Evolutionary conservation across 768 basidiomycete genomes (phyloP).

Genomic region (Phaeotremella fagi): DNA sequence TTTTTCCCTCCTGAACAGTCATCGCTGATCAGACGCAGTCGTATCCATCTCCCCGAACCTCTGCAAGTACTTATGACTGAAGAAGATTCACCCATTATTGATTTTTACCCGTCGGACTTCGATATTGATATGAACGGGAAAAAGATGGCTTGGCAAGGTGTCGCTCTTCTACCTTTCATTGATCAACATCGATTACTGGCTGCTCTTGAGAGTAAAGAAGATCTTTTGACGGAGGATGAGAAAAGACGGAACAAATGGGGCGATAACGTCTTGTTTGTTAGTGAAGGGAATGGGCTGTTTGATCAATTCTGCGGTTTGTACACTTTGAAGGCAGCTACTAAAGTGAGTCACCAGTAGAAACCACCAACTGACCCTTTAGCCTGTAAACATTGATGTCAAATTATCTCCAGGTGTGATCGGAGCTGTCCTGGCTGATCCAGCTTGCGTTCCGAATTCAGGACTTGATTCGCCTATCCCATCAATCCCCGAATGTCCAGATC

Average conservation of each 20-base stretch:
- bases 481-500: conserved; percentile 63
- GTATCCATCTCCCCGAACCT: conserved; percentile 74
- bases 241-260: conserved; percentile 79
- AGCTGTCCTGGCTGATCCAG: conserved; percentile 71
- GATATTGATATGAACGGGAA: conserved; percentile 99
- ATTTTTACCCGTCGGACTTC: conserved; percentile 89
- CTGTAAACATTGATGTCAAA: conserved; percentile 63
- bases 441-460: conserved; percentile 85
- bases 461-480: conserved; percentile 68
- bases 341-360: conserved; percentile 60
- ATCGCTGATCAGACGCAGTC: conserved; percentile 53
- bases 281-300: conserved; percentile 78
- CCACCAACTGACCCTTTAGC: conserved; percentile 52
- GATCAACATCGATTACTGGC: conserved; percentile 74
- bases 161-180: conserved; percentile 93
- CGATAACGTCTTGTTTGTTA: conserved; percentile 72
- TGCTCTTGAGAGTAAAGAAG: conserved; percentile 65
- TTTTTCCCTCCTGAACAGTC: background rate
- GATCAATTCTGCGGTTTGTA: conserved; percentile 82
- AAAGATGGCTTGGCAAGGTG: conserved; percentile 98
- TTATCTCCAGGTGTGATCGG: conserved; percentile 77
- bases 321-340: conserved; percentile 74
- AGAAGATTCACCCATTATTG: conserved; percentile 82
- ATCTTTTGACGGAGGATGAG: conserved; percentile 71
- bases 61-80: conserved; percentile 87